Base-by-base conservation (phyloP, 345 rosid genomes). In the Raphanus sativus region DNA sequence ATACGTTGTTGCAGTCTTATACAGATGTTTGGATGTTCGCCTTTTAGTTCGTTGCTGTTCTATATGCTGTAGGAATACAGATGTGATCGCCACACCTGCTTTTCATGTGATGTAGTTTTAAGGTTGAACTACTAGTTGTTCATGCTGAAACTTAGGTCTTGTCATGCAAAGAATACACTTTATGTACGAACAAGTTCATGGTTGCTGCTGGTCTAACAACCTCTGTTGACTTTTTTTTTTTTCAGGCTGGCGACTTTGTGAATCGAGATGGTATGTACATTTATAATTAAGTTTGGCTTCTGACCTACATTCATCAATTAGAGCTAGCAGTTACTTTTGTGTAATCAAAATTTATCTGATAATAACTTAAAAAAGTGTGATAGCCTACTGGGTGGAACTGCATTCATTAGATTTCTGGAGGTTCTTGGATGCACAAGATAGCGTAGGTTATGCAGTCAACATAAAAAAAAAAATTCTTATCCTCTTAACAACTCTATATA, bases 101-200 rank as follows among this genome's bases (percentile, higher is more conserved):
- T 92, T 90, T 89, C 95, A 86, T 92, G 97, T 95, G 94, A 91
- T 87, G 71, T 95, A 87, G 97, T 91, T 93, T 92, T 95, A 85
- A 95, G 99, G 98, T 95, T 90, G 97, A 90, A 81, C 89, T 87
- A 89, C 86, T 87, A 85, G 93, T 85, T 86, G 88, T 86, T 76
- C 72, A 86, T 84, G 85, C 82, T 86, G 83, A 82, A 87, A 84
- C 68, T 82, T 82, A 67, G 87, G 86, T 80, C 83, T 87, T 54
- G 59, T 77, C 81, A 70, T 77, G 84, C 68, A 80, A 81, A 78
- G 68, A 79, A 66, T 67, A 68, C 79, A 80, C 71, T 66, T 69
- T 24, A 25, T 61, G 59, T 64, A 61, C 65, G 34, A 34, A 56
- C 2, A 4, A 34, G 32, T 16, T 40, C 62, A 65, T 29, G 21